phyloP scores from a whole-genome alignment of 2,329 filamentous ascomycete genomes.

The Arthrobotrys conoides region DNA sequence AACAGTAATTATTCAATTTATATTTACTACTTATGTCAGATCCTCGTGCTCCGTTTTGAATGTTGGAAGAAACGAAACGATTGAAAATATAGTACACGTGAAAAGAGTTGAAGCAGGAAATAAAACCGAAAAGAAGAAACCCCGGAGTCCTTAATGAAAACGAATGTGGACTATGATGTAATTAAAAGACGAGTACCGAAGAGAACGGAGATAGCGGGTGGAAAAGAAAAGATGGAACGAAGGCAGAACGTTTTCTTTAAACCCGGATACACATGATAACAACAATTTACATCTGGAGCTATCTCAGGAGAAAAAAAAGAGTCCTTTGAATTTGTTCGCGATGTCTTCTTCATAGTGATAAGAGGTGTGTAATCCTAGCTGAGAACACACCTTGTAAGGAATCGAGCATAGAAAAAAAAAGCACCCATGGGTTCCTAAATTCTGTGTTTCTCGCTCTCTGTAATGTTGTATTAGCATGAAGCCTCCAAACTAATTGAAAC shows the following conservation, averaged over 20 bases:
- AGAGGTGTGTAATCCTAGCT: neutral
- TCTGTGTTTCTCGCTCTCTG: conserved; percentile 83
- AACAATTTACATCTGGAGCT: conserved; percentile 10
- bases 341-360: neutral
- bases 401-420: neutral
- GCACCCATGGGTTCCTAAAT: conserved; percentile 69
- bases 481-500: conserved; percentile 66
- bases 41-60: conserved; percentile 42
- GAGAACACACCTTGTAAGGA: neutral
- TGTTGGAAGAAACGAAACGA: conserved; percentile 28
- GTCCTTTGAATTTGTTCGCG: neutral
- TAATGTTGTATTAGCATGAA: conserved; percentile 57
- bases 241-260: conserved; percentile 26
- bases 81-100: conserved; percentile 57
- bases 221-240: conserved; percentile 6
- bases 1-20: conserved; percentile 19
- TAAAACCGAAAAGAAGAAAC: conserved; percentile 33
- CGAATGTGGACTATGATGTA: conserved; percentile 47
- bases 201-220: neutral
- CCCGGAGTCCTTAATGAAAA: conserved; percentile 41
- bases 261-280: conserved; percentile 16
- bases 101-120: conserved; percentile 26
- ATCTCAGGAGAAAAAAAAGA: neutral
- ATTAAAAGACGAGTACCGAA: conserved; percentile 52
- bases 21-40: conserved; percentile 30